Conservation (phyloP, 2,329 filamentous ascomycete species). For the Orbilia oligospora region DNA sequence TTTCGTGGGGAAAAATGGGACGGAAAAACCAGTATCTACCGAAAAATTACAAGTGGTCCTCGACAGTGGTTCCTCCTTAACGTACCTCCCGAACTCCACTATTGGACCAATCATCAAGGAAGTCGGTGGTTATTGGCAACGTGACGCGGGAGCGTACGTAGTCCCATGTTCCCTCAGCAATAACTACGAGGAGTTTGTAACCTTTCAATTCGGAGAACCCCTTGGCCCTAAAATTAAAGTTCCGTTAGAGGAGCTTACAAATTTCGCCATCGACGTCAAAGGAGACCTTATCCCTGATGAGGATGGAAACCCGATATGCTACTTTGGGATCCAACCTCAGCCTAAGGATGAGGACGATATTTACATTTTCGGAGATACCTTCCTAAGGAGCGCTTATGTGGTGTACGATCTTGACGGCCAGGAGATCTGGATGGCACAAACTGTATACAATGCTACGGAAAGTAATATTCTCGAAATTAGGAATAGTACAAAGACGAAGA, state of each 20-base stretch:
- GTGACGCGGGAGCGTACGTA: conserved; percentile 53
- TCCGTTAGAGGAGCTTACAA: conserved; percentile 74
- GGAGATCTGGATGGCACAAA: conserved; percentile 78
- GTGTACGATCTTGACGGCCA: conserved; percentile 83
- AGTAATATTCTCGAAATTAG: conserved; percentile 73
- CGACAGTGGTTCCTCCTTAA: conserved; percentile 71
- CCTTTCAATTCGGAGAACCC: conserved; percentile 69
- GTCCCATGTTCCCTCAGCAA: conserved; percentile 74
- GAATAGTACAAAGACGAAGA: conserved; percentile 66
- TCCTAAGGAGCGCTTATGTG: conserved; percentile 80
- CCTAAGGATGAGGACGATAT: conserved; percentile 71
- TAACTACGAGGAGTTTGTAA: conserved; percentile 68
- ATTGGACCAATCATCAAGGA: conserved; percentile 31
- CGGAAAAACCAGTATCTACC: conserved; percentile 68
- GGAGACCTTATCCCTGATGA: conserved; percentile 71
- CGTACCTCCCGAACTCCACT: conserved; percentile 62
- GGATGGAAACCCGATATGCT: conserved; percentile 73
- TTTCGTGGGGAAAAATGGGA: conserved; percentile 65
- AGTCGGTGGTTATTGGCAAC: conserved; percentile 38
- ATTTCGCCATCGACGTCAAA: conserved; percentile 70
- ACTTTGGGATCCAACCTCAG: conserved; percentile 77
- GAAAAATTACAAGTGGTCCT: conserved; percentile 75
- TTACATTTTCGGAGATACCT: conserved; percentile 75
- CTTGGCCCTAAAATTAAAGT: conserved; percentile 70
- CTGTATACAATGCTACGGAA: conserved; percentile 73